Percentiles rank a stretch among this genome's conserved stretches.
Evolutionary conservation across 2,329 filamentous ascomycete species (phyloP).

Genomic region (Penicillium fuscoglaucum): DNA sequence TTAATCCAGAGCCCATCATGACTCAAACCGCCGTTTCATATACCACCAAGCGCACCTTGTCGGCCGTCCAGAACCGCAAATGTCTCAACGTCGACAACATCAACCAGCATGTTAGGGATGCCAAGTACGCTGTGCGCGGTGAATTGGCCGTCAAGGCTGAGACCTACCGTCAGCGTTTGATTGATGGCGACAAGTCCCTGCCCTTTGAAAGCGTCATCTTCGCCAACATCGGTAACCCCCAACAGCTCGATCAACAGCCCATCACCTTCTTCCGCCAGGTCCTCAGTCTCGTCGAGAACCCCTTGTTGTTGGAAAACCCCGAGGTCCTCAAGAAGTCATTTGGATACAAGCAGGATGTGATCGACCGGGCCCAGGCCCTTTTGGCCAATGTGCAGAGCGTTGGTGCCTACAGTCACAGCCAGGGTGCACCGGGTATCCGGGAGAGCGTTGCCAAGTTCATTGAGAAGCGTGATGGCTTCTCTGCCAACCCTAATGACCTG

Average conservation of each 20-base stretch:
- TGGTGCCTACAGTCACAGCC: constrained; percentile 93
- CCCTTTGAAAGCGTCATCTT: constrained; percentile 91
- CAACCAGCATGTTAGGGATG: constrained; percentile 82
- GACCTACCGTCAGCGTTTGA: constrained; percentile 75
- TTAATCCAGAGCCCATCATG: constrained; percentile 30
- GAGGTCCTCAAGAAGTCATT: constrained; percentile 72
- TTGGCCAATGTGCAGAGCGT: constrained; percentile 84
- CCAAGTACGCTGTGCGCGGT: constrained; percentile 94
- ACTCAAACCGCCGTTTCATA: constrained; percentile 29
- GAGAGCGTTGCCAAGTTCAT: constrained; percentile 91
- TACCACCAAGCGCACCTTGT: constrained; percentile 45
- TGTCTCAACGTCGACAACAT: constrained; percentile 79
- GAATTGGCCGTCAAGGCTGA: constrained; percentile 94
- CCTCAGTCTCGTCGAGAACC: constrained; percentile 88
- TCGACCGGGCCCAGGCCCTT: constrained; percentile 78
- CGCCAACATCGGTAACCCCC: constrained; percentile 98
- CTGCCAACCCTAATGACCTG: constrained; percentile 75
- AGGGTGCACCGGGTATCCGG: constrained; percentile 81
- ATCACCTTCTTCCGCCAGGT: constrained; percentile 99
- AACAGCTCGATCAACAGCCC: constrained; percentile 98
- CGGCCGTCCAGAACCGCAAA: constrained; percentile 43
- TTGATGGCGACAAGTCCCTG: constrained; percentile 55
- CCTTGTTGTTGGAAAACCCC: constrained; percentile 76
- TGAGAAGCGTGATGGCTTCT: constrained; percentile 85
- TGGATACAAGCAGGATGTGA: constrained; percentile 86